Evolutionary conservation across 768 basidiomycete genomes (phyloP).

Genomic region (Mycena amicta): DNA sequence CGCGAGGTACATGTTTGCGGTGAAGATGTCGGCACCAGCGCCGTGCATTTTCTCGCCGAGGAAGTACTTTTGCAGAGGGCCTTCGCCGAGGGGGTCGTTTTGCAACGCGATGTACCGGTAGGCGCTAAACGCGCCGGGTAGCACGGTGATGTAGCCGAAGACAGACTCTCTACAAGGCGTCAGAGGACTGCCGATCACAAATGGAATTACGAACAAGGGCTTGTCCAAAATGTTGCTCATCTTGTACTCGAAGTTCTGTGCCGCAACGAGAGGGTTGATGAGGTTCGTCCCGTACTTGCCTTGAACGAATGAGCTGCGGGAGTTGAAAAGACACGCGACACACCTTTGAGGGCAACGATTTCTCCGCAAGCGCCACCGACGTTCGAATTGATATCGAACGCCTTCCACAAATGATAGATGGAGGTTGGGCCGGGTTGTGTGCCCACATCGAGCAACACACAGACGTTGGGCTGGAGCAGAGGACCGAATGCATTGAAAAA

Average conservation of each 20-base stretch:
- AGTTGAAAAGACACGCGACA: slow-evolving; percentile 55
- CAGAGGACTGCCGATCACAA: neutral
- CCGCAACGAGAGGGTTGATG: slow-evolving; percentile 86
- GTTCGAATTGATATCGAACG: slow-evolving; percentile 88
- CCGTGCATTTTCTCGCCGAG: slow-evolving; percentile 95
- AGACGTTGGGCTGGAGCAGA: slow-evolving; percentile 89
- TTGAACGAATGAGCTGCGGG: neutral
- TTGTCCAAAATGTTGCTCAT: slow-evolving; percentile 90
- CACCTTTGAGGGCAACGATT: slow-evolving; percentile 90
- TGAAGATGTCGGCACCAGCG: slow-evolving; percentile 87
- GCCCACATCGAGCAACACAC: slow-evolving; percentile 91
- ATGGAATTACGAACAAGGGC: slow-evolving; percentile 51
- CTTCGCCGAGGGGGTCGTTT: slow-evolving; percentile 81
- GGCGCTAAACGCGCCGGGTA: slow-evolving; percentile 92
- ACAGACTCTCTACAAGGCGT: slow-evolving; percentile 59
- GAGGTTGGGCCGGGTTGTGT: slow-evolving; percentile 88
- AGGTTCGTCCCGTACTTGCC: slow-evolving; percentile 71
- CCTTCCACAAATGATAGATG: slow-evolving; percentile 95
- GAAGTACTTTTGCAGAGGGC: slow-evolving; percentile 95
- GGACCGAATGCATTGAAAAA: slow-evolving; percentile 94
- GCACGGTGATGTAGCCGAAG: slow-evolving; percentile 93
- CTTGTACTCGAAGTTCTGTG: slow-evolving; percentile 97
- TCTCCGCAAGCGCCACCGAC: slow-evolving; percentile 98
- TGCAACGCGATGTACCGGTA: slow-evolving; percentile 90
- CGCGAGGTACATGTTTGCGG: slow-evolving; percentile 95